Evolutionary conservation across 345 rosid genomes (phyloP), one percentile per base, ranked within the genome.

Genomic region (Hirschfeldia incana): DNA sequence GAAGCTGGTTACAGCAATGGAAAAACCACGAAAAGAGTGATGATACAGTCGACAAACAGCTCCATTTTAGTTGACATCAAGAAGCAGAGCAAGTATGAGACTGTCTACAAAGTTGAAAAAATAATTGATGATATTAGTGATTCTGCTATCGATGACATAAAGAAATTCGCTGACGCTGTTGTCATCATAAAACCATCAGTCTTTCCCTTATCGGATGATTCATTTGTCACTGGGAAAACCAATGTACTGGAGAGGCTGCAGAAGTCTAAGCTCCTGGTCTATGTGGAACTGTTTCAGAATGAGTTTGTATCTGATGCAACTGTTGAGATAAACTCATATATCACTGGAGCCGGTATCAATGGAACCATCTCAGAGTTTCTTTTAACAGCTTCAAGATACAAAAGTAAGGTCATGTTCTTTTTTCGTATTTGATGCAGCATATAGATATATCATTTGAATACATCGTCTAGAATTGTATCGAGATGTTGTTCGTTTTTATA

Each of bases 281-380:
- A 86, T 63, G 94, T 87, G 4, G 81, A 84, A 79, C 69, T 77
- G 28, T 89, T 94, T 84, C 80, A 73, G 69, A 94, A 94, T 64
- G 98, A 94, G 83, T 94, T 89, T 77, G 71, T 83, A 6, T 89
- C 98, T 1, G 97, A 94, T 73, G 73, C 92, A 11, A 90, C 85
- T 2, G 89, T 86, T 64, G 94, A 94, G 86, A 61, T 94, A 67
- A 90, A 89, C 85, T 2, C 91, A 21, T 88, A 37, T 65, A 70
- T 62, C 26, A 0, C 0, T 10, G 86, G 72, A 53, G 77, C 21
- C 1, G 60, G 69, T 27, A 53, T 92, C 2, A 58, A 75, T 27
- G 97, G 97, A 30, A 81, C 86, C 75, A 58, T 94, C 78, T 92
- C 97, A 0, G 94, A 87, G 13, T 94, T 89, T 78, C 97, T 97